These are phyloP conservation scores for Pyricularia sp. DNA, from an alignment of 2,329 filamentous ascomycete species.

Conservation along the genomic window DNA sequence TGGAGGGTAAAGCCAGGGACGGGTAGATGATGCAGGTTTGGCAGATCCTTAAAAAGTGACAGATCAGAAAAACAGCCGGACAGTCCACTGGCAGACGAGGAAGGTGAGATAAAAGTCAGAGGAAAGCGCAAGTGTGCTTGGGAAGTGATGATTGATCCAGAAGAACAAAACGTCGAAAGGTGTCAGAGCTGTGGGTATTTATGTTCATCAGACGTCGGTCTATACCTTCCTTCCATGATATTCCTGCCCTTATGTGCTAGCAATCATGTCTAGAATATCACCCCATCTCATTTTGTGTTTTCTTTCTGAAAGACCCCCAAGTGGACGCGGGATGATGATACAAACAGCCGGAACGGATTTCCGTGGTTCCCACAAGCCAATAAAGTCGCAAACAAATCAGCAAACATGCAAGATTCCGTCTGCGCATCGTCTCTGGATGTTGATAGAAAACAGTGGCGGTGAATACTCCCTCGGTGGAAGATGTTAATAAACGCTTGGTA, in stretches of 20 bases:
- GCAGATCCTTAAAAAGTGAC: neutral
- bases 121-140: neutral
- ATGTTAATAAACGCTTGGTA: neutral
- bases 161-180: neutral
- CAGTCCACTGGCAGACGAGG: neutral
- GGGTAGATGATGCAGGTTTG: neutral
- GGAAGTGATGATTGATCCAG: neutral
- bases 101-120: neutral
- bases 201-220: neutral
- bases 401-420: neutral
- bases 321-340: neutral
- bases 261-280: neutral
- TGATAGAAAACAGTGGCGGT: neutral
- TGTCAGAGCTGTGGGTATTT: neutral
- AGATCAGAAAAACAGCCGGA: neutral
- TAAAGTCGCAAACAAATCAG: neutral
- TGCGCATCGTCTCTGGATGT: neutral
- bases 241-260: neutral
- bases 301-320: neutral
- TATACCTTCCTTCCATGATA: neutral
- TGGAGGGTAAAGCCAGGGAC: neutral
- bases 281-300: neutral
- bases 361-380: neutral
- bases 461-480: neutral
- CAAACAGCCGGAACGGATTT: neutral